Conservation (phyloP, 768 basidiomycete genomes). For the Lactarius pseudohatsudake region DNA sequence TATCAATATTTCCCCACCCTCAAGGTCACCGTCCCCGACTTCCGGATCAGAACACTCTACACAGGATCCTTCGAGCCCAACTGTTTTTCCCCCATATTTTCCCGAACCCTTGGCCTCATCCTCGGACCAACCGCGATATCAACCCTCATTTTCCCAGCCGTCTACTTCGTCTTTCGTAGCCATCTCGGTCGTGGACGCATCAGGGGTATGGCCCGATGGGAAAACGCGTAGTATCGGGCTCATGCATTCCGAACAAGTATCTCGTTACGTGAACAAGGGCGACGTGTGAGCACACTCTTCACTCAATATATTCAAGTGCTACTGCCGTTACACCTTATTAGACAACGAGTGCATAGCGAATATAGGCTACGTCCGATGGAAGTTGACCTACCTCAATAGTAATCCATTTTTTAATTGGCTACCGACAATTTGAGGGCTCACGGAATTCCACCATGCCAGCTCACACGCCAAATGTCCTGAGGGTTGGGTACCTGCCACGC, state of each 20-base stretch:
- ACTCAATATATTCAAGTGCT: not conserved
- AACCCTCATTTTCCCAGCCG: not conserved
- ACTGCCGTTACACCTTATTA: not conserved
- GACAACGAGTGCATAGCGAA: not conserved
- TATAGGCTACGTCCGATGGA: not conserved
- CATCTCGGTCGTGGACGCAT: not conserved
- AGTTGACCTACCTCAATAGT: slow-evolving; percentile 13
- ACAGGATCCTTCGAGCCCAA: not conserved
- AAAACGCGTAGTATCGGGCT: not conserved
- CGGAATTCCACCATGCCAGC: not conserved
- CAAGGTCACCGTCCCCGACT: not conserved
- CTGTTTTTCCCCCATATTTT: too few species aligned
- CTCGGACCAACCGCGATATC: not conserved
- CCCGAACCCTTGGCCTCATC: not conserved
- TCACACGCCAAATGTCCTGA: not conserved
- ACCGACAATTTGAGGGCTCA: not conserved
- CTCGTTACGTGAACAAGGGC: slow-evolving; percentile 18
- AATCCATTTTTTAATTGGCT: not conserved
- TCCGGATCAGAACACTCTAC: not conserved
- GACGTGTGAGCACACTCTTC: slow-evolving; percentile 12
- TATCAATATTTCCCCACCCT: not conserved
- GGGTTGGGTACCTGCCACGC: not conserved
- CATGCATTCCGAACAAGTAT: slow-evolving; percentile 18
- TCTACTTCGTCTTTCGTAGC: not conserved
- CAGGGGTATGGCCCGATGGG: not conserved